A percentile compares a stretch with the other conserved stretches of the same genome.
phyloP scores from a whole-genome alignment of 257 asterid genomes.

The Scutellaria barbata region DNA sequence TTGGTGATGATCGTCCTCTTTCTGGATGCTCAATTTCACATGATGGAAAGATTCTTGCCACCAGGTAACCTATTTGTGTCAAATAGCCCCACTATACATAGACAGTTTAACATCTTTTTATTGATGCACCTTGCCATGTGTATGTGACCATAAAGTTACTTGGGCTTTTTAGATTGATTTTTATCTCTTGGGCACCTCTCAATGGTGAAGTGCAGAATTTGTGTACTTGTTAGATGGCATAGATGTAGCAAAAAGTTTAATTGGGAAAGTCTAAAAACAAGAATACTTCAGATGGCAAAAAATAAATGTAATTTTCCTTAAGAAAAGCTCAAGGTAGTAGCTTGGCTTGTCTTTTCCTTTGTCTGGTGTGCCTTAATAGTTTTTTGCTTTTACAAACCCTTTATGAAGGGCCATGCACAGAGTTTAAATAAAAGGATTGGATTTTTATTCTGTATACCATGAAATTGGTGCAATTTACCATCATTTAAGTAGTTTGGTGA shows the following conservation, averaged over 20 bases:
- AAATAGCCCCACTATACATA: neutral
- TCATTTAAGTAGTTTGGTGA: neutral
- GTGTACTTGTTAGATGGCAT: too few species aligned
- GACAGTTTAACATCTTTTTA: neutral
- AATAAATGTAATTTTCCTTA: neutral
- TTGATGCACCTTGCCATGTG: neutral
- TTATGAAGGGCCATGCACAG: neutral
- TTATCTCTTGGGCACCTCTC: too few species aligned
- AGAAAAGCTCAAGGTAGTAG: too few species aligned
- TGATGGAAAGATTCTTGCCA: slow-evolving; percentile 89
- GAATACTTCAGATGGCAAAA: neutral
- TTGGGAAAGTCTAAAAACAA: too few species aligned
- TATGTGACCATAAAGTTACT: slow-evolving; percentile 20
- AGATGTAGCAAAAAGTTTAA: too few species aligned
- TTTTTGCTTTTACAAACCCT: neutral
- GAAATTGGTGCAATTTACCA: neutral
- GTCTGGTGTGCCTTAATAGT: neutral
- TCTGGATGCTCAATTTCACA: slow-evolving; percentile 86
- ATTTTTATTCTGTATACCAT: neutral
- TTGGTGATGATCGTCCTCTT: slow-evolving; percentile 95
- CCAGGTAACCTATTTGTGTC: slow-evolving; percentile 61
- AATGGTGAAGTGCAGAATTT: too few species aligned
- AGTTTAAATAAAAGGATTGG: neutral
- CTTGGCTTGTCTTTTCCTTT: neutral
- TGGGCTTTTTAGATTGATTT: slow-evolving; percentile 8